Base-by-base conservation (phyloP, 1,284 basidiomycete genomes). In the Apiotrichum domesticum region DNA sequence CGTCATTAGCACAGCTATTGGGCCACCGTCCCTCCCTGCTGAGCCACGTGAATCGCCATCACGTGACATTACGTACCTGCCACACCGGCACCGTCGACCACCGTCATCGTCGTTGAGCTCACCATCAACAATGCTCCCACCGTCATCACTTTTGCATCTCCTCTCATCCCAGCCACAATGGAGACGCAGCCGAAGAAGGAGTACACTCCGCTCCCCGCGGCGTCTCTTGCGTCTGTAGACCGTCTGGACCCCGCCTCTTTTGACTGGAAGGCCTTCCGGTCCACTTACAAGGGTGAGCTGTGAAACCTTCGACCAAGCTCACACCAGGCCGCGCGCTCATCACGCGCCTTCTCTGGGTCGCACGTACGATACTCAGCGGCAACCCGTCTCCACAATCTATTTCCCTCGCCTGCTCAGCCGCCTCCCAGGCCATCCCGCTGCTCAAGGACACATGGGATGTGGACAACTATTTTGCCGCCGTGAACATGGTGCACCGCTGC, bases 301-400 rank as follows among this genome's bases (percentile, higher is more conserved):
- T 21, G 48, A 50, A 39, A 44, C 2, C 10, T 29, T 29, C 45
- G 8, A 13, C 34, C 15, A 10, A 57, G 11, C 52, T 45, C 46
- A 56, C 56, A 4, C 2, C 58, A 73, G 72, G 67, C 33, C 70
- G 73, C 50, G 71, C 73, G 14, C 61, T 73, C 37, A 73, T 75
- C 57, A 71, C 66, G 4, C 70, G 73, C 13, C 59, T 71, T 1
- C 39, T 53, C 2, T 64, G 68, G 49, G 63, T 74, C 29, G 49
- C 67, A 13, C 46, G 46, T 6, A 35, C 66, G 2, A 51, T 69
- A 5, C 55, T 68, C 8, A 11, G 21, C 3, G 35, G 59, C 9
- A 44, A 51, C 6, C 58, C 62, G 21, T 50, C 61, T 7, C 55
- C 58, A 6, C 48, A 55, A 2, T 40, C 63, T 7, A 56, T 67